These are phyloP conservation scores for Nigrospora osmanthi DNA, from an alignment of 2,329 filamentous ascomycete genomes.

Conservation along the genomic window DNA sequence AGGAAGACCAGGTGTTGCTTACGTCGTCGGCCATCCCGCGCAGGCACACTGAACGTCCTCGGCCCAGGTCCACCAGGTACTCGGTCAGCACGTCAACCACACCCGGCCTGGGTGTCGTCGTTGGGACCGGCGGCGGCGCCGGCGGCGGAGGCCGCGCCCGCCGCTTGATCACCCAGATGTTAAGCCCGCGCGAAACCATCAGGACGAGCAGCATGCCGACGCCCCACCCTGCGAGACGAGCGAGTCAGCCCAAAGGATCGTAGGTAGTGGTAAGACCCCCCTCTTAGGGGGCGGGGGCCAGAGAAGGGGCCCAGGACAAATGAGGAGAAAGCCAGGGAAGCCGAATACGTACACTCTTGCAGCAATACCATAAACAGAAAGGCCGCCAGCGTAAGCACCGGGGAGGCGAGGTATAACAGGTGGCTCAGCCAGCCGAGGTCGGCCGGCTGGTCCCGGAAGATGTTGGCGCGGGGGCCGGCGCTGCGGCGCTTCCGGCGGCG, in stretches of 20 bases:
- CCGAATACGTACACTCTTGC: conserved; percentile 30
- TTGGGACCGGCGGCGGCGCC: conserved; percentile 1
- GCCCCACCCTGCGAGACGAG: conserved; percentile 32
- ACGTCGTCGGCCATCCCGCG: conserved; percentile 47
- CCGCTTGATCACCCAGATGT: conserved; percentile 48
- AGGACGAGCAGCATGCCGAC: conserved; percentile 38
- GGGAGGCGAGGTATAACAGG: conserved; percentile 37
- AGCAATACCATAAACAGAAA: conserved; percentile 37
- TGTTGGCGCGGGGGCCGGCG: conserved; percentile 15
- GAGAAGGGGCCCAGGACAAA: too few species aligned
- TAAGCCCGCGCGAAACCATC: conserved; percentile 45
- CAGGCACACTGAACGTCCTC: conserved; percentile 42
- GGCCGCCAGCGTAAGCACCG: conserved; percentile 35
- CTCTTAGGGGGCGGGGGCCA: too few species aligned
- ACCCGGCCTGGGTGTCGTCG: conserved; percentile 5
- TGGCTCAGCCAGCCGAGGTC: conserved; percentile 39
- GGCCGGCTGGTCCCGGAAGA: conserved; percentile 20
- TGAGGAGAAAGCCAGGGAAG: not conserved
- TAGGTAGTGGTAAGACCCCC: not conserved
- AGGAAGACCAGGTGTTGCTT: too few species aligned
- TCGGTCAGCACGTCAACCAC: conserved; percentile 25
- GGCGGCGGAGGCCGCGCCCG: conserved; percentile 25
- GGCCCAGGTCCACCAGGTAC: conserved; percentile 44
- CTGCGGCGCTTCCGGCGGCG: conserved; percentile 13
- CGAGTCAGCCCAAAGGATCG: not conserved